Percentiles rank a stretch among this genome's conserved stretches.
Conservation (phyloP, 192 early-diverging fungal genomes). For the Podila epicladia region DNA sequence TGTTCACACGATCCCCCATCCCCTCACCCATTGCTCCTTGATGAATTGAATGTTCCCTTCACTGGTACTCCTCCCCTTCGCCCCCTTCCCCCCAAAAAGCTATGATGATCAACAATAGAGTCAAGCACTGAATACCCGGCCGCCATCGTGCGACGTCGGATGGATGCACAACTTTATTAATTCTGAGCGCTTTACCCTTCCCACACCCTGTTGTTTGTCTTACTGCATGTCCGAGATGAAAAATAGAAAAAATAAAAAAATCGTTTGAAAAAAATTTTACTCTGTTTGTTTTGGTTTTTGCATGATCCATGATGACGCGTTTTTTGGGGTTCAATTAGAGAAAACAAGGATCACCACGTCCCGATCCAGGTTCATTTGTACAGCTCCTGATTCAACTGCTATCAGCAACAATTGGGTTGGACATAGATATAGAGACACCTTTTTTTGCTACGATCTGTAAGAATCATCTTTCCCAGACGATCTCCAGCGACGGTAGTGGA, state of each 20-base stretch:
- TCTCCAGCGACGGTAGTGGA: no score
- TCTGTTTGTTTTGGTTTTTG: neutral
- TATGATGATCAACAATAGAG: constrained; percentile 51
- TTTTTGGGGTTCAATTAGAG: no score
- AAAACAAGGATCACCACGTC: no score
- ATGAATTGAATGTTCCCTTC: no score
- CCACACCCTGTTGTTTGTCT: neutral
- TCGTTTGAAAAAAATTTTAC: neutral
- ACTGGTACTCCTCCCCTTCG: no score
- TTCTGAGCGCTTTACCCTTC: constrained; percentile 39
- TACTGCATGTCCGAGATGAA: neutral
- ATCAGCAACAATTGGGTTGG: no score
- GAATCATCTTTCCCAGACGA: no score
- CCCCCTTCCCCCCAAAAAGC: neutral
- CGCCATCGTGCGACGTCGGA: constrained; percentile 54
- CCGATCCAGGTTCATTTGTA: no score
- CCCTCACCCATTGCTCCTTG: neutral
- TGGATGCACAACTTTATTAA: constrained; percentile 52
- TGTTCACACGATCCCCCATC: neutral
- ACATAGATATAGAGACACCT: no score
- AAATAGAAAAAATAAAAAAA: neutral
- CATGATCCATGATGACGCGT: neutral
- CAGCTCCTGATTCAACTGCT: no score
- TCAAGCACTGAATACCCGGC: constrained; percentile 56
- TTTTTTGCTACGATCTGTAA: no score